Evolutionary conservation across 2,329 filamentous ascomycete species (phyloP).

Genomic region (Orbilia ellipsospora): DNA sequence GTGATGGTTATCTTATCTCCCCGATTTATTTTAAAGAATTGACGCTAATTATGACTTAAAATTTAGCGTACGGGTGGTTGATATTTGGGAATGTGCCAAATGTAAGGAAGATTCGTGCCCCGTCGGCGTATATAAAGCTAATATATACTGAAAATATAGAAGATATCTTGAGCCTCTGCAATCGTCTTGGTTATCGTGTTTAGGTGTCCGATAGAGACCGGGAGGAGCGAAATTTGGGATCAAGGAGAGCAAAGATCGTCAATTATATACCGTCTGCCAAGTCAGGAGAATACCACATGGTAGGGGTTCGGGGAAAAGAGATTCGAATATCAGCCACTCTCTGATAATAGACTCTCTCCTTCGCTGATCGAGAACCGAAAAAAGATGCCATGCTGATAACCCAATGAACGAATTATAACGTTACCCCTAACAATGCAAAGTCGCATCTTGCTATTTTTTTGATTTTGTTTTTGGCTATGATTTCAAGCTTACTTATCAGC

Average conservation of each 20-base stretch:
- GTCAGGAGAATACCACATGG: conserved; percentile 47
- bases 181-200: not conserved
- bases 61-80: not conserved
- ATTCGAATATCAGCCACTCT: not conserved
- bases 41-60: not conserved
- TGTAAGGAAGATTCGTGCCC: not conserved
- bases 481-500: conserved; percentile 30
- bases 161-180: too few relatives aligned
- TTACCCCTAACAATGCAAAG: conserved; percentile 16
- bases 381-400: not conserved
- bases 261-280: conserved; percentile 52
- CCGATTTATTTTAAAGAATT: conserved; percentile 6
- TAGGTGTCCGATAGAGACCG: conserved; percentile 28
- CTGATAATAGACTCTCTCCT: conserved; percentile 8
- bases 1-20: not conserved
- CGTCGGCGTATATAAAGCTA: conserved; percentile 31
- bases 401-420: conserved; percentile 15
- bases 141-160: too few relatives aligned
- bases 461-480: conserved; percentile 11
- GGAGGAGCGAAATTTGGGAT: conserved; percentile 13
- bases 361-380: conserved; percentile 38
- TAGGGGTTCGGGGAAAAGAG: conserved; percentile 17
- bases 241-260: conserved; percentile 44
- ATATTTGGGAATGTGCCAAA: not conserved
- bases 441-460: conserved; percentile 54